Evolutionary conservation across 768 basidiomycete genomes (phyloP).

Genomic region (Fistulinella prunicolor): DNA sequence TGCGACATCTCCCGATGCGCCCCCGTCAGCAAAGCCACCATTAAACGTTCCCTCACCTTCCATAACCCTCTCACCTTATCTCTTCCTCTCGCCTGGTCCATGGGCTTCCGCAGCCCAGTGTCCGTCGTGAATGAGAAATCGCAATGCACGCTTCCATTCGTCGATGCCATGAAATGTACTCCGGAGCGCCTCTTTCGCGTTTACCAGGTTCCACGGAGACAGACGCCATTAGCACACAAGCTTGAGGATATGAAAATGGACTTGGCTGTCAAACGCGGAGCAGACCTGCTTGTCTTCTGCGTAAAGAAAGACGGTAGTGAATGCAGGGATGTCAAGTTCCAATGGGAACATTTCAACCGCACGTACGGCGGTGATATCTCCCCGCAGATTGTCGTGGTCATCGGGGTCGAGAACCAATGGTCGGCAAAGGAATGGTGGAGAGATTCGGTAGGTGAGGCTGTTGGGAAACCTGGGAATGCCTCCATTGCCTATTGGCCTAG

Average conservation of each 20-base stretch:
- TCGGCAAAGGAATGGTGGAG: slow-evolving; percentile 25
- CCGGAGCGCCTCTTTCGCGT: slow-evolving; percentile 17
- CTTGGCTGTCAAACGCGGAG: slow-evolving; percentile 21
- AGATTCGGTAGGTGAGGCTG: neutral
- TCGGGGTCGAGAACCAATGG: slow-evolving; percentile 12
- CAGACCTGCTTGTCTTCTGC: slow-evolving; percentile 28
- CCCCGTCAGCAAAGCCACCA: neutral
- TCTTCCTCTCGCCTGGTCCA: slow-evolving; percentile 9
- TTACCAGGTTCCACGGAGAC: slow-evolving; percentile 19
- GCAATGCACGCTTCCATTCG: slow-evolving; percentile 22
- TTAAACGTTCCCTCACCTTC: slow-evolving; percentile 24
- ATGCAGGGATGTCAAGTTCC: slow-evolving; percentile 11
- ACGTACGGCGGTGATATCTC: slow-evolving; percentile 28
- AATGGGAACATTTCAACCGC: slow-evolving; percentile 27
- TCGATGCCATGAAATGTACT: slow-evolving; percentile 6
- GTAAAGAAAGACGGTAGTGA: slow-evolving; percentile 23
- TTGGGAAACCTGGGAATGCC: neutral
- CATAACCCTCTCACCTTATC: slow-evolving; percentile 20
- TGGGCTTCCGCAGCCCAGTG: slow-evolving; percentile 24
- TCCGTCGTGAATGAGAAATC: slow-evolving; percentile 11
- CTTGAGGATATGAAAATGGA: neutral
- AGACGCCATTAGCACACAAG: too few relatives aligned
- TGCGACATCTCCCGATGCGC: slow-evolving; percentile 16
- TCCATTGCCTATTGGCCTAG: slow-evolving; percentile 20
- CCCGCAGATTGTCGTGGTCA: slow-evolving; percentile 23